Evolutionary conservation across 2,329 filamentous ascomycete species (phyloP).

Genomic region (Claviceps capensis): DNA sequence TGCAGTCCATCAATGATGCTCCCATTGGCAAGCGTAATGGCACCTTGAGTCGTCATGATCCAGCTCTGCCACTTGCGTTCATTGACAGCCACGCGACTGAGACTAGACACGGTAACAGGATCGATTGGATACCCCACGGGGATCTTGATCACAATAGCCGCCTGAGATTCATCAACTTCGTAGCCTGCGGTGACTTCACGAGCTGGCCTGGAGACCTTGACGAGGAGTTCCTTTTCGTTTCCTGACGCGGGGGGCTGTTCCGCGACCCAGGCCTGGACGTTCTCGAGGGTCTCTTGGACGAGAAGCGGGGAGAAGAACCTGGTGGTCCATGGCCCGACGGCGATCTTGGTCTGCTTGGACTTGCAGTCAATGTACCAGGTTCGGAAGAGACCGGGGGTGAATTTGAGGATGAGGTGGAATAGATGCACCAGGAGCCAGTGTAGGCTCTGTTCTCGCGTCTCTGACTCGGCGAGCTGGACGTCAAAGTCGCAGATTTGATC

Average conservation of each 20-base stretch:
- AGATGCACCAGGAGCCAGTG: constrained; percentile 77
- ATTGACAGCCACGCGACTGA: constrained; percentile 74
- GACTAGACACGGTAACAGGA: constrained; percentile 58
- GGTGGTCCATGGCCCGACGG: constrained; percentile 74
- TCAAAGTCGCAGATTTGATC: constrained; percentile 44
- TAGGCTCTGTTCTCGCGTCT: constrained; percentile 56
- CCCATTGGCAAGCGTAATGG: constrained; percentile 86
- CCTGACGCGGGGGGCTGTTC: constrained; percentile 32
- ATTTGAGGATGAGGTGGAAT: constrained; percentile 69
- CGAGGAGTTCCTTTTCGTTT: constrained; percentile 42
- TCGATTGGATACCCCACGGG: constrained; percentile 75
- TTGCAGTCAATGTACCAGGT: constrained; percentile 73
- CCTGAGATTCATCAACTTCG: constrained; percentile 74
- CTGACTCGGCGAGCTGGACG: constrained; percentile 36
- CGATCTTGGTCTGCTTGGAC: constrained; percentile 64
- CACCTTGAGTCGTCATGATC: constrained; percentile 77
- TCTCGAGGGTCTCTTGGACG: constrained; percentile 50
- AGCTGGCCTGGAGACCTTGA: constrained; percentile 59
- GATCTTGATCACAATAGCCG: constrained; percentile 69
- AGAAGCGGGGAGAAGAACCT: constrained; percentile 66
- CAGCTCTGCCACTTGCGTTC: constrained; percentile 90
- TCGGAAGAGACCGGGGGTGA: constrained; percentile 66
- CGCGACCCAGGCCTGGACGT: constrained; percentile 53
- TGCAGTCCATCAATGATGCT: constrained; percentile 76
- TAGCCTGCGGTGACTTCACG: constrained; percentile 75